These are phyloP conservation scores for Irpex rosettiformis DNA, from an alignment of 1,284 basidiomycete species.

Conservation along the genomic window DNA sequence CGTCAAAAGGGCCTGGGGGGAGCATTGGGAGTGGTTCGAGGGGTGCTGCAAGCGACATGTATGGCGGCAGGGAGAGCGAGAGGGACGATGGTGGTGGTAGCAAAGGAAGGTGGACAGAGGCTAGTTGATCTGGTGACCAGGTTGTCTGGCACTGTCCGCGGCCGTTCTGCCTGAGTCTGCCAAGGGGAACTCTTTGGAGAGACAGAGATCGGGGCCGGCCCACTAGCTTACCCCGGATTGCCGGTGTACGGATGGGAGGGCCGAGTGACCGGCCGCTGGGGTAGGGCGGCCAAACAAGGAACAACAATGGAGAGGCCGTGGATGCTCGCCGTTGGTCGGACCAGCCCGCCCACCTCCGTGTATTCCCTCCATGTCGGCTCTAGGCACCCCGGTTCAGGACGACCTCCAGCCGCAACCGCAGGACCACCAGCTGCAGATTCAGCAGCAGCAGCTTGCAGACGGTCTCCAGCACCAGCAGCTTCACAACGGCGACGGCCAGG, in stretches of 20 bases:
- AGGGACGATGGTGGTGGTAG: conserved; percentile 4
- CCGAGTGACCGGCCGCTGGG: conserved; percentile 3
- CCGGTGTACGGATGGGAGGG: conserved; percentile 20
- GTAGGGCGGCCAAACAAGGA: neutral
- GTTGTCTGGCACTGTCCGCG: too few relatives aligned
- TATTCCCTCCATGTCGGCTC: conserved; percentile 62
- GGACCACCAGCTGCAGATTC: conserved; percentile 60
- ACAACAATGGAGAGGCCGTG: neutral
- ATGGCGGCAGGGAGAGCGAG: neutral
- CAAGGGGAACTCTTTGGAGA: too few relatives aligned
- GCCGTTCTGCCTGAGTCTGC: too few relatives aligned
- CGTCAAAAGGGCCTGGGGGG: conserved; percentile 45
- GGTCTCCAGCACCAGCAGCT: conserved; percentile 36
- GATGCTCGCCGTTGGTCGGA: conserved; percentile 29
- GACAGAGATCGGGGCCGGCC: neutral
- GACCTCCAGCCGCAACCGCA: conserved; percentile 52
- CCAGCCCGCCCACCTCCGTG: conserved; percentile 28
- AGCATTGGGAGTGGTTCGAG: conserved; percentile 17
- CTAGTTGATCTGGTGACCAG: too few relatives aligned
- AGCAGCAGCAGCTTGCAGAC: conserved; percentile 36
- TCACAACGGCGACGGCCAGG: conserved; percentile 20
- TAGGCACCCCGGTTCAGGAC: conserved; percentile 64
- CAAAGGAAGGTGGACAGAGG: conserved; percentile 1
- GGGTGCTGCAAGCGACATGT: conserved; percentile 4
- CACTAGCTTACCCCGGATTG: neutral